Base-by-base conservation (phyloP, 208 protist species). In the Acanthamoeba royreba region DNA sequence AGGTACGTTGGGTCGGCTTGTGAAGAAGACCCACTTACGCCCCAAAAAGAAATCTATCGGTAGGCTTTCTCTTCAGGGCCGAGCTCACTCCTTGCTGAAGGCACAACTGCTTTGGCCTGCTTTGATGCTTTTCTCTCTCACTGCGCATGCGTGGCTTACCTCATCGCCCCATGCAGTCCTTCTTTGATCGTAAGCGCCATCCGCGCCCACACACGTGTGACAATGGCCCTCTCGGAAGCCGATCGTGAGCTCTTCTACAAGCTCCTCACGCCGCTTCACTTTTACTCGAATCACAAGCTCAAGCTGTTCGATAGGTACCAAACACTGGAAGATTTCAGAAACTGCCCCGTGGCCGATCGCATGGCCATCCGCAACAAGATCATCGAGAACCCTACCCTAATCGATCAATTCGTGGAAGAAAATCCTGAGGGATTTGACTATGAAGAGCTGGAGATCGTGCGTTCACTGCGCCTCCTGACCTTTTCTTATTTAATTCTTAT, bases 161-260 rank as follows among this genome's bases (percentile, higher is more conserved):
- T n/a, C n/a, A n/a, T n/a, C n/a, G n/a, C n/a, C n/a, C n/a, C n/a
- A n/a, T n/a, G n/a, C n/a, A n/a, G n/a, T n/a, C n/a, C n/a, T n/a
- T n/a, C n/a, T n/a, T n/a, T n/a, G n/a, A n/a, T n/a, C n/a, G n/a
- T n/a, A n/a, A n/a, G n/a, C n/a, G n/a, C n/a, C n/a, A n/a, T n/a
- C n/a, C n/a, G n/a, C n/a, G n/a, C n/a, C n/a, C n/a, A n/a, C n/a
- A n/a, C n/a, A n/a, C n/a, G n/a, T n/a, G n/a, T n/a, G n/a, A n/a
- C n/a, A n/a, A 83, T 83, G 72, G 72, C 72, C 0, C 72, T 83
- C 25, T 83, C 72, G 15, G 72, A 83, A 28, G n/a, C n/a, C 3
- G 72, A 83, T 53, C 40, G 72, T n/a, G 72, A 83, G 43, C 72
- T 83, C 22, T 83, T 83, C 72, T 83, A 83, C 72, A 83, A 53